Base-by-base conservation (phyloP, 176 grass and related monocot genomes). In the Tuctoria greenei region DNA sequence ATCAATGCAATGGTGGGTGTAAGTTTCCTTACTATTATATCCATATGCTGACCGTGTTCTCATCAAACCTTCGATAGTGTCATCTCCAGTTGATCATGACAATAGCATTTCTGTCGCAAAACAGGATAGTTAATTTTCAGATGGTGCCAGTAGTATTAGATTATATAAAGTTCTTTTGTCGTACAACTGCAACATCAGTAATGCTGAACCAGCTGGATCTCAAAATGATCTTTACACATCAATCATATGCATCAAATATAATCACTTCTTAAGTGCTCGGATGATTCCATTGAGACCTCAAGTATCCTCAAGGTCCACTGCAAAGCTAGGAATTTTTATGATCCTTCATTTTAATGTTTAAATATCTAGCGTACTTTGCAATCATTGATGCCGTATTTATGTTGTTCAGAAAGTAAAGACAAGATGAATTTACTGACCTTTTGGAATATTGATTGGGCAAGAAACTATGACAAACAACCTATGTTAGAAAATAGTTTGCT, bases 161-260 rank as follows among this genome's bases (percentile, higher is more conserved):
- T 6, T 38, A 21, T n/a, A 25, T 21, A 10, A 78, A 36, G 2
- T 16, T 7, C 4, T 9, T 7, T 27, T 4, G 10, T 39, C 69
- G 17, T 79, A 72, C 60, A 66, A 28, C 6, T 45, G 14, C 18
- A 35, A 38, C 28, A 54, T 73, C 50, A 73, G 4, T n/a, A 47
- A 60, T 49, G 83, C 75, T 50, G 7, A 58, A 71, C 20, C 20
- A 73, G 49, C 20, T 57, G 34, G 28, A 73, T 16, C 34, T 72
- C 34, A 40, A 60, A 36, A 13, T 37, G 7, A 38, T 39, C 69
- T 54, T 71, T 52, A 65, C 31, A 54, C 44, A 67, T 43, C 18
- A 1, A 51, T 36, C 15, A 35, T 27, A 6, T 24, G 2, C 11
- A 46, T 27, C 66, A 26, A 67, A 27, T 34, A n/a, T n/a, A 38